Base-by-base conservation (phyloP, 345 rosid genomes). In the Alliaria petiolata region DNA sequence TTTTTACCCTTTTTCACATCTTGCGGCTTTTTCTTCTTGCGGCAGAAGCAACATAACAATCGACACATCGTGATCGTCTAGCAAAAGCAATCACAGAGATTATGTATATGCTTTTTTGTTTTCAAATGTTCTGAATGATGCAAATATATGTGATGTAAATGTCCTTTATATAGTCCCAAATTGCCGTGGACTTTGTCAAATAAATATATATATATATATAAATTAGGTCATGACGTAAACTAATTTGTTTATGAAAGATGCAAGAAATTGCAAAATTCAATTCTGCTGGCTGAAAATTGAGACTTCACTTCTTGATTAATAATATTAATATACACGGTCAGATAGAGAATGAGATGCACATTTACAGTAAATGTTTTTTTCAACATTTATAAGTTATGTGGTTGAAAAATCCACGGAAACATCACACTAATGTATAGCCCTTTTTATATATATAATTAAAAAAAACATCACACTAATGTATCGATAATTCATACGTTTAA, bases 1-100 rank as follows among this genome's bases (percentile, higher is more conserved):
- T 61, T 70, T 60, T 61, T 61, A 40, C 36, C 69, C 38, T 20
- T 71, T 53, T 52, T 72, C 44, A 7, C 56, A 53, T 62, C 64
- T 55, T 9, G 35, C 4, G 34, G 51, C 35, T 72, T 55, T 39
- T 72, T 64, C 59, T 72, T 64, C 43, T 55, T 54, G 35, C 33
- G 50, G 3, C 63, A 25, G 40, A 52, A n/a, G 26, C 40, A 64
- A 65, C 77, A 54, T 13, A 72, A 55, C 5, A 53, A 14, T 53
- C 58, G 58, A 30, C 58, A 30, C 58, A 72, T 72, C 10, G 68
- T 71, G 68, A 54, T 54, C 56, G 44, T n/a, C 11, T 58, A 50
- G 31, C 47, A 54, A 54, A 54, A 11, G 34, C 56, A 42, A 62
- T 43, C 56, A 62, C 62, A 52, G 31, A 71, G 19, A 35, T 30